These are phyloP conservation scores for maize (Zea mays) DNA, from an alignment of 176 grass and related monocot genomes.

Conservation along the genomic window Zm-B73-REFERENCE-NAM-5.0 NC_050104.1:140289501-140290000, in stretches of 20 bases:
- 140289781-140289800: conserved; percentile 79
- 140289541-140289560: not conserved
- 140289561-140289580: not conserved
- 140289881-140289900: not conserved
- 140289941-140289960: conserved; percentile 89
- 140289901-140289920: conserved; percentile 9
- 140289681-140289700: not conserved
- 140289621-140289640: not conserved
- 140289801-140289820: conserved; percentile 86
- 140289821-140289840: conserved; percentile 74
- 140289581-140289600: conserved; percentile 4
- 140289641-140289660: not conserved
- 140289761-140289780: conserved; percentile 83
- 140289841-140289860: not conserved
- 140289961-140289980: conserved; percentile 92
- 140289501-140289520: not conserved
- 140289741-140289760: conserved; percentile 85
- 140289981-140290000: conserved; percentile 99
- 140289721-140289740: conserved; percentile 63
- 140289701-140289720: conserved; percentile 41
- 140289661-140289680: not conserved
- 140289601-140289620: not conserved
- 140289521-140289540: conserved; percentile 10
- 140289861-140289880: conserved; percentile 19
- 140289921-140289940: conserved; percentile 82